Evolutionary conservation across 2,329 filamentous ascomycete species (phyloP), one percentile per base, ranked within the genome.

Genomic region (Fusarium luffae): DNA sequence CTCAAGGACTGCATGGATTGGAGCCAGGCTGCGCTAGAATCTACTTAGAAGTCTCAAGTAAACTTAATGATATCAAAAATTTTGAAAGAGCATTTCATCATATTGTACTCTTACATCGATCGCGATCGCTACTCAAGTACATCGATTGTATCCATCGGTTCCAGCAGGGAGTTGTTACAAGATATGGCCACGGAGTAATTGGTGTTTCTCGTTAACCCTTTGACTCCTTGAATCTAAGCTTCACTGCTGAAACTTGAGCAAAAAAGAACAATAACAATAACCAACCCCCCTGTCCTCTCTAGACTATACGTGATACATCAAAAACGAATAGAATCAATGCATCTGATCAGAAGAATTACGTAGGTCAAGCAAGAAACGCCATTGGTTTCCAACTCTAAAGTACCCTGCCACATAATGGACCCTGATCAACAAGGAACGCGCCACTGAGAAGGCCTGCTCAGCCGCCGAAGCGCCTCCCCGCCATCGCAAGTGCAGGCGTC

Each of bases 361-460:
- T 42, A 32, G 34, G 30, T 54, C 37, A 34, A 18, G 30, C 40
- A 54, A 58, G 67, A 70, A 64, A 70, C 67, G 41, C 54, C 40
- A 64, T 68, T 60, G 59, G 59, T 68, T 71, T 71, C 63, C 44
- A 25, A 43, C 40, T 56, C 54, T 40, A 49, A 44, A 56, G 41
- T 50, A 49, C 67, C 67, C 67, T 70, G 62, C 66, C 62, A 70
- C 52, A 41, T 32, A 23, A 30, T 40, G 54, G 43, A 56, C 68
- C 68, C 60, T 69, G 65, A 69, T 70, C 40, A 51, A 30, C 63
- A 28, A 70, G 54, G 59, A 54, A 70, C 54, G 63, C 63, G 63
- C 68, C 68, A 70, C 63, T 68, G 63, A 49, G 40, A 59, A 46
- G 47, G 54, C 58, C 54, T 69, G 63, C 68, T 69, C 59, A 70